Evolutionary conservation across 2,329 filamentous ascomycete species (phyloP).

Genomic region (Trichoderma hamatum): DNA sequence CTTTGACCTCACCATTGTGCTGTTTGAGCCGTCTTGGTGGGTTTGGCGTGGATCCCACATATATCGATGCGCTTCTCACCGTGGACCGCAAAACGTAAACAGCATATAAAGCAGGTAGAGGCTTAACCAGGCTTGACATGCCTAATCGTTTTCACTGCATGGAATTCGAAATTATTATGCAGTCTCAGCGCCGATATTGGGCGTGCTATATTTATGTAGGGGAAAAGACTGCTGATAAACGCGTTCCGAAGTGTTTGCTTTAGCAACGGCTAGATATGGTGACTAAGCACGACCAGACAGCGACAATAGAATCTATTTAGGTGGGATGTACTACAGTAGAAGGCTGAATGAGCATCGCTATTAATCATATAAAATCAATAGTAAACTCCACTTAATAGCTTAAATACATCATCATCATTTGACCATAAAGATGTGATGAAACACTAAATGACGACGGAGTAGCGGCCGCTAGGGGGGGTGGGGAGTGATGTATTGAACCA

Average conservation of each 20-base stretch:
- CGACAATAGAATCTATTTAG: no score
- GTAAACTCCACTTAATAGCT: no score
- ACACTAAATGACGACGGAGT: no score
- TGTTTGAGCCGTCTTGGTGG: conserved; percentile 82
- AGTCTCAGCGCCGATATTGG: neutral
- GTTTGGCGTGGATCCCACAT: conserved; percentile 91
- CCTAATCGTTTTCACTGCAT: conserved; percentile 24
- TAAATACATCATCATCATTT: no score
- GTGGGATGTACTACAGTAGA: no score
- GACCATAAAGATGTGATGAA: no score
- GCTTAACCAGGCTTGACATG: conserved; percentile 52
- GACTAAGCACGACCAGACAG: neutral
- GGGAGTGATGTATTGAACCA: no score
- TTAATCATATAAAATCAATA: no score
- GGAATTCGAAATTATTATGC: neutral
- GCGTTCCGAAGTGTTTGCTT: neutral
- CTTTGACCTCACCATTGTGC: conserved; percentile 83
- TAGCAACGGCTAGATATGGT: neutral
- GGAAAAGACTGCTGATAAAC: neutral
- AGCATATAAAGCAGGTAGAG: conserved; percentile 86
- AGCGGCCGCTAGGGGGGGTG: no score
- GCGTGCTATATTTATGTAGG: neutral
- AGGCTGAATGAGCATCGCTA: no score
- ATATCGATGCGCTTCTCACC: conserved; percentile 69
- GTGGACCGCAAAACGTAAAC: conserved; percentile 91